Evolutionary conservation across 495 filamentous ascomycete genomes (phyloP).

Genomic region (Peziza echinospora): DNA sequence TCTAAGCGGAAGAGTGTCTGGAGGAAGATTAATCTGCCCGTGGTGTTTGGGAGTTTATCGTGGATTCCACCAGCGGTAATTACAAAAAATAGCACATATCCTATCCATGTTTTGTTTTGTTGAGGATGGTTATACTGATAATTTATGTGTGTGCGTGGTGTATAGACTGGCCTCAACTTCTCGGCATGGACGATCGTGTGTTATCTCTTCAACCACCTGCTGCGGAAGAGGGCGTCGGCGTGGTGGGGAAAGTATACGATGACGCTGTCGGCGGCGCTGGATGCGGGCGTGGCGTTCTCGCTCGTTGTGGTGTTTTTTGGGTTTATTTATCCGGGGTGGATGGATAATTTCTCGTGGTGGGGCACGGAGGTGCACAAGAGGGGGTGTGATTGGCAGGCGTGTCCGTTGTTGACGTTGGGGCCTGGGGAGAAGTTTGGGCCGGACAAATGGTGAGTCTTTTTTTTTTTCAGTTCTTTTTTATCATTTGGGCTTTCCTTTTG

Average conservation of each 20-base stretch:
- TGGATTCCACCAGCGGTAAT: constrained; percentile 58
- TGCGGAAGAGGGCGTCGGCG: constrained; percentile 37
- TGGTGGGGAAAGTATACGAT: constrained; percentile 89
- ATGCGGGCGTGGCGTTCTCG: constrained; percentile 58
- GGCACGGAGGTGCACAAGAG: constrained; percentile 47
- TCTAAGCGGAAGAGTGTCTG: constrained; percentile 26
- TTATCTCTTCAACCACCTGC: constrained; percentile 56
- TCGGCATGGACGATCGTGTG: constrained; percentile 64
- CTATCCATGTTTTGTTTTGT: too few relatives aligned
- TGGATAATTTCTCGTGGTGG: constrained; percentile 49
- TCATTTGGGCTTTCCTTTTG: too few relatives aligned
- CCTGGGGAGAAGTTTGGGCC: constrained; percentile 38
- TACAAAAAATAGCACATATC: too few relatives aligned
- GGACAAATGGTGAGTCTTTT: constrained; percentile 23
- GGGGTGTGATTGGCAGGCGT: constrained; percentile 45
- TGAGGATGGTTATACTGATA: too few relatives aligned
- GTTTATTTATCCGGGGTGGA: constrained; percentile 48
- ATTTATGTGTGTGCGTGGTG: constrained; percentile 17
- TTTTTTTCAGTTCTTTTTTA: not conserved
- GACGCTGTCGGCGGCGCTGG: constrained; percentile 61
- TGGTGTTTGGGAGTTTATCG: constrained; percentile 47
- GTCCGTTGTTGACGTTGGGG: constrained; percentile 30
- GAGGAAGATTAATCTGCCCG: constrained; percentile 46
- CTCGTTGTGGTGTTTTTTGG: constrained; percentile 68
- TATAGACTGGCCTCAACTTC: constrained; percentile 54